Conservation (phyloP, 106 monocot species). For the Dactylorhiza incarnata region DNA sequence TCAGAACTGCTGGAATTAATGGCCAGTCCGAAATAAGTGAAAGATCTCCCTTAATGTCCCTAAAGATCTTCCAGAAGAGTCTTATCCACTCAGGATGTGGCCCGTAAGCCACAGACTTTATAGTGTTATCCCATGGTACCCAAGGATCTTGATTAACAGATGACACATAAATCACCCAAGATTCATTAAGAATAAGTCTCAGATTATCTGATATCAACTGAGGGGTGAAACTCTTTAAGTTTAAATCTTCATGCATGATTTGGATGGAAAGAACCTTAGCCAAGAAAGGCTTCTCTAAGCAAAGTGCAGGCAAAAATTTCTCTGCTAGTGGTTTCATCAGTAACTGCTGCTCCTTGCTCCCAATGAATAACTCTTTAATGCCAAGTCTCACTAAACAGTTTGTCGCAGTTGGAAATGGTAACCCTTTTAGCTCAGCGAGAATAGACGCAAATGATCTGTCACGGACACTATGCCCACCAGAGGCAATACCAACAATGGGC, state of each 20-base stretch:
- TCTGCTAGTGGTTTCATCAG: constrained; percentile 63
- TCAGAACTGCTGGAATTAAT: constrained; percentile 73
- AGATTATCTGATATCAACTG: constrained; percentile 56
- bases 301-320: constrained; percentile 68
- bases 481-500: constrained; percentile 11
- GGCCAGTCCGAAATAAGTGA: constrained; percentile 84
- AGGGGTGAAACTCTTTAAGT: constrained; percentile 43
- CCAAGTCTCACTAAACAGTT: constrained; percentile 59
- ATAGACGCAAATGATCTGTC: constrained; percentile 28
- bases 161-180: constrained; percentile 50
- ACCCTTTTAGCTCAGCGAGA: constrained; percentile 60
- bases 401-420: constrained; percentile 86
- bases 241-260: constrained; percentile 45
- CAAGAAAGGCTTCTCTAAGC: constrained; percentile 56
- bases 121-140: constrained; percentile 64
- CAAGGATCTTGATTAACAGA: constrained; percentile 45
- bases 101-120: constrained; percentile 16
- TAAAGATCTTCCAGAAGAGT: constrained; percentile 77
- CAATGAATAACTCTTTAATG: constrained; percentile 73
- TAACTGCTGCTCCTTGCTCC: constrained; percentile 69
- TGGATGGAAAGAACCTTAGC: constrained; percentile 31
- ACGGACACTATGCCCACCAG: constrained; percentile 14
- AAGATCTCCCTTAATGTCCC: constrained; percentile 52
- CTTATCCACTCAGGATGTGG: constrained; percentile 76
- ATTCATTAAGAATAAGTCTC: constrained; percentile 51